Base-by-base conservation (phyloP, 306 rosid species). In the Trifolium dubium region DNA sequence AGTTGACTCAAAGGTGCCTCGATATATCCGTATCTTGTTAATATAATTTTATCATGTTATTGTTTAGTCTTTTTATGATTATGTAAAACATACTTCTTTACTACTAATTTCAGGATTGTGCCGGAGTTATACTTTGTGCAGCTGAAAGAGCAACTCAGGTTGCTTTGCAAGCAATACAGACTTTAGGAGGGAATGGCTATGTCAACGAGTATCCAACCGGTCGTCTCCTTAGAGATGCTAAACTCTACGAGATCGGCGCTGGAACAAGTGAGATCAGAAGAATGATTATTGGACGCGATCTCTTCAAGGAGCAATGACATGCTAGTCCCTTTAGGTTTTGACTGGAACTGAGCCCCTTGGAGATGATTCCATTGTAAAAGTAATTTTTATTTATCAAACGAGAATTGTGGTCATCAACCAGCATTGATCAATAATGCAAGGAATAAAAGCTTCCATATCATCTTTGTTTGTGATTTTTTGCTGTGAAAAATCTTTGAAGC, bases 81-180 rank as follows among this genome's bases (percentile, higher is more conserved):
- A 31, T 39, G 35, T 18, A 51, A 41, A 43, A 17, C 73, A 68
- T 44, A 39, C 35, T 46, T 28, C n/a, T 34, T 9, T 67, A n/a
- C 62, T 82, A 65, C 75, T 63, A 46, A 66, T 74, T 86, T 69
- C 88, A 94, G 98, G 98, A 94, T 85, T 94, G 97, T 71, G 97
- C 98, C 61, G 98, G 98, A 75, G 97, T 82, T 51, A 91, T 94
- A 82, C 92, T 89, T 56, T 83, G 83, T 64, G 88, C 98, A 14
- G 95, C 95, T 41, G 98, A 94, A 77, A 86, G 95, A 92, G 98
- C 98, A 70, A 94, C 97, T 3, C 96, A 94, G 64, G 90, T 89
- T 55, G 96, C 98, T 64, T 87, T 94, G 81, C 97, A 88, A 92
- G 96, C 95, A 8, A 91, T 91, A 80, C 97, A 91, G 61, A 89